Percentiles rank a stretch among this genome's conserved stretches.
phyloP scores from a whole-genome alignment of 352 stramenopile genomes.

The Globisporangium okanoganense region DNA sequence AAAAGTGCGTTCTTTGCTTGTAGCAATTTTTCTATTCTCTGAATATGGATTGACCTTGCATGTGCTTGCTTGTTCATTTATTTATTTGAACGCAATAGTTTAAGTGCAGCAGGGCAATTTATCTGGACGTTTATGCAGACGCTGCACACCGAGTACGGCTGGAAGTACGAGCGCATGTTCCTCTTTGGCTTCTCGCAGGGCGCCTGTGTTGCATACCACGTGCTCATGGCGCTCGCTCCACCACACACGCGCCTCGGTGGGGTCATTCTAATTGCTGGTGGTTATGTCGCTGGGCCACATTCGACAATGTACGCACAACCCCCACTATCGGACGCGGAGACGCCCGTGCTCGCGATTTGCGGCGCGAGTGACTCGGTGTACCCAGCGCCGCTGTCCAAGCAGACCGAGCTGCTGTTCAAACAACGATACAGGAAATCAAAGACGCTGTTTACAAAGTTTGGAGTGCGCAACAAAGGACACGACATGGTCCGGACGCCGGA shows the following conservation, averaged over 20 bases:
- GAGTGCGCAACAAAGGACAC: constrained; percentile 34
- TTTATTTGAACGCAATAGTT: constrained; percentile 17
- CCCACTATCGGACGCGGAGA: constrained; percentile 20
- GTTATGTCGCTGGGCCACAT: constrained; percentile 33
- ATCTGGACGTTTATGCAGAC: constrained; percentile 43
- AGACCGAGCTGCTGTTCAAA: constrained; percentile 26
- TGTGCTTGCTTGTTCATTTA: neutral
- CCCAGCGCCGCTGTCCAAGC: constrained; percentile 25
- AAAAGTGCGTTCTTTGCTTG: constrained; percentile 33
- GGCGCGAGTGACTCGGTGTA: constrained; percentile 37
- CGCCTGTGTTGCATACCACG: constrained; percentile 57
- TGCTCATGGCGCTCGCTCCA: constrained; percentile 30
- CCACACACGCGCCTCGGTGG: constrained; percentile 32
- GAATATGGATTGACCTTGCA: neutral
- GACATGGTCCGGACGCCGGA: constrained; percentile 44
- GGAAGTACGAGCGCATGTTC: constrained; percentile 50
- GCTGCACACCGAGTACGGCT: constrained; percentile 44
- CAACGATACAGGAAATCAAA: constrained; percentile 14
- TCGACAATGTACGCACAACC: neutral
- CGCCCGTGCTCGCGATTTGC: constrained; percentile 42
- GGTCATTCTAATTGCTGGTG: constrained; percentile 48
- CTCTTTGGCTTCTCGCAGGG: constrained; percentile 68
- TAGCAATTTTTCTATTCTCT: too few species aligned
- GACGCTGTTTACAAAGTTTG: constrained; percentile 12
- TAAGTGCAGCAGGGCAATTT: constrained; percentile 29